Evolutionary conservation across 306 rosid species (phyloP), one percentile per base, ranked within the genome.

Genomic region (Mimosa pudica): DNA sequence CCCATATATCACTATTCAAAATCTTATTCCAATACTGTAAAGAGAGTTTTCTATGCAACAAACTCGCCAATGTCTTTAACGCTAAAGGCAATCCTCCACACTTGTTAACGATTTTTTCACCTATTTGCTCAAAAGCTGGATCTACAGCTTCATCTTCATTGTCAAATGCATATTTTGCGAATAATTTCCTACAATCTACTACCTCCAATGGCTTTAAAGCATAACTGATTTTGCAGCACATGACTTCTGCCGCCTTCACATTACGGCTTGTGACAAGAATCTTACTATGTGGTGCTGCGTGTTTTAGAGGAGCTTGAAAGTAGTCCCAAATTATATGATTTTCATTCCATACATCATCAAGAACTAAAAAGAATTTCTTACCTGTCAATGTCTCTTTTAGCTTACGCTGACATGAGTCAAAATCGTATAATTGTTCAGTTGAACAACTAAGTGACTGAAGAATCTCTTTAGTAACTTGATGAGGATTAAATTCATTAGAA

Each of bases 81-180:
- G 72, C 72, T 11, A 68, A 42, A 3, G 75, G 75, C 45, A 71
- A 49, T 16, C 75, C 75, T 49, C 61, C 62, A 32, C 75, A 48
- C n/a, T 14, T 71, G 0, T 48, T 0, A 10, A 71, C 24, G 14
- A 71, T 71, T 24, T 24, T 0, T 71, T 7, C 13, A 30, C 61
- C 75, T 0, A 71, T 16, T 14, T 42, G 9, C 8, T 2, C 0
- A 2, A 69, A 54, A n/a, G n/a, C 2, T 69, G 17, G n/a, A 69
- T 69, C 55, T 9, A 3, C 7, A 18, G 0, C 0, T 9, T 10
- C 1, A 6, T 18, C 17, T 45, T 45, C 17, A 4, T 69, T 30
- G 1, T 42, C 10, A 18, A 69, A 69, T 8, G 73, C 73, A 69
- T 69, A 3, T 18, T 45, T 69, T 44, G 4, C 9, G 44, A 69